Evolutionary conservation across 1,284 basidiomycete genomes (phyloP), one percentile per base, ranked within the genome.

Genomic region (Heterobasidion parviporum): DNA sequence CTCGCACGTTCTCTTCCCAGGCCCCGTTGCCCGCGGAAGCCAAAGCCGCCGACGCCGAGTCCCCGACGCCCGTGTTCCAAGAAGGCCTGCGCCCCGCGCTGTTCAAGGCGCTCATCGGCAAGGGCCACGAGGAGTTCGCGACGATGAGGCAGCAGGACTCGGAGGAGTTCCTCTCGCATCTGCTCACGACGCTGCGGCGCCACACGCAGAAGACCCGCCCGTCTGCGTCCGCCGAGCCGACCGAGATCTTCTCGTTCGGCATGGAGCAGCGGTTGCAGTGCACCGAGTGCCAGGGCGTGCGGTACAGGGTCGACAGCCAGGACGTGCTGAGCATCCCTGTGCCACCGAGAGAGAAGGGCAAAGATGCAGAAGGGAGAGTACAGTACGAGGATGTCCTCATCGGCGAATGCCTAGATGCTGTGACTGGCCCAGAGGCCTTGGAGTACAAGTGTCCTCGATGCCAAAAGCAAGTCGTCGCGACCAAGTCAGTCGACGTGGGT

Each of bases 121-220:
- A 89, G 64, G 94, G 93, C 0, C 96, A 99, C 66, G 83, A 85
- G 53, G 96, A 98, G 72, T 99, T 99, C 66, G 80, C 91, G 35
- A 98, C 94, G 16, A 98, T 98, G 95, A 81, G 85, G 48, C 95
- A 99, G 71, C 96, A 99, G 69, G 96, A 99, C 66, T 85, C 95
- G 1, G 94, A 98, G 66, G 96, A 99, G 71, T 99, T 99, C 73
- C 79, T 99, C 58, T 80, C 83, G 54, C 83, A 96, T 70, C 72
- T 98, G 8, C 65, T 98, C 53, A 82, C 81, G 3, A 76, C 82
- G 15, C 71, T 97, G 14, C 77, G 91, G 53, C 72, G 84, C 60
- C 79, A 89, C 63, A 73, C 81, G 50, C 83, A 85, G 65, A 80
- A 79, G 12, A 61, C 56, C 6, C 35, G 50, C 26, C 54, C 56